A percentile compares a stretch with the other conserved stretches of the same genome.
Evolutionary conservation across 1,284 basidiomycete genomes (phyloP).

Genomic region (Macrocybe sp.): DNA sequence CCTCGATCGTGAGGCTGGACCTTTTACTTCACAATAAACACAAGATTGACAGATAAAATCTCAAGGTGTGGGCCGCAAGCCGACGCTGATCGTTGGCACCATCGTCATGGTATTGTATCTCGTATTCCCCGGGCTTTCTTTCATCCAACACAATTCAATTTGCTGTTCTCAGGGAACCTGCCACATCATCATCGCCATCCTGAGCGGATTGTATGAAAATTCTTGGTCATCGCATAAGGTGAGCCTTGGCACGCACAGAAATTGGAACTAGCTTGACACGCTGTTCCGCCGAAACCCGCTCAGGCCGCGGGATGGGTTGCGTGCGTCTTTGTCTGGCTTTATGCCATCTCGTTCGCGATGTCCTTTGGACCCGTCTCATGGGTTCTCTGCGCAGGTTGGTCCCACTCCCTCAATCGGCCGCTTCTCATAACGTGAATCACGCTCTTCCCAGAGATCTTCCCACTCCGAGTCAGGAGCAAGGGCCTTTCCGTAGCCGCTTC

Average conservation of each 20-base stretch:
- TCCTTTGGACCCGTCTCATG: neutral
- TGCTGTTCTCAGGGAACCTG: no score
- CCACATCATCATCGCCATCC: constrained; percentile 12
- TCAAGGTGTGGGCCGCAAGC: constrained; percentile 13
- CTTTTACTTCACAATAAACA: neutral
- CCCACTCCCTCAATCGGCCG: neutral
- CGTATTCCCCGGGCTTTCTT: no score
- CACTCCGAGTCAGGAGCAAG: constrained; percentile 12
- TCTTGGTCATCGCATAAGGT: no score
- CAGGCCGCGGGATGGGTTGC: constrained; percentile 14
- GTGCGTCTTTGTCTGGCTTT: constrained; percentile 14
- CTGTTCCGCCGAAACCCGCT: neutral
- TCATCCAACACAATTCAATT: no score
- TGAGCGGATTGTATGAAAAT: constrained; percentile 8
- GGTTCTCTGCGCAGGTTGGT: neutral
- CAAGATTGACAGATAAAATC: constrained; percentile 11
- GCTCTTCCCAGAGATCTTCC: constrained; percentile 10
- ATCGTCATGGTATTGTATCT: no score
- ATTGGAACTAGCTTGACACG: no score
- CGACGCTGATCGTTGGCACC: constrained; percentile 13
- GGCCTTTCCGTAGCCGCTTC: constrained; percentile 14
- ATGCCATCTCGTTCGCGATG: constrained; percentile 8
- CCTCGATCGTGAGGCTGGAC: no score
- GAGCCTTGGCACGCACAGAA: no score
- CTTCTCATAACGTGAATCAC: constrained; percentile 13